Evolutionary conservation across 129 eudicot genomes (phyloP).

Genomic region (Apium graveolens): DNA sequence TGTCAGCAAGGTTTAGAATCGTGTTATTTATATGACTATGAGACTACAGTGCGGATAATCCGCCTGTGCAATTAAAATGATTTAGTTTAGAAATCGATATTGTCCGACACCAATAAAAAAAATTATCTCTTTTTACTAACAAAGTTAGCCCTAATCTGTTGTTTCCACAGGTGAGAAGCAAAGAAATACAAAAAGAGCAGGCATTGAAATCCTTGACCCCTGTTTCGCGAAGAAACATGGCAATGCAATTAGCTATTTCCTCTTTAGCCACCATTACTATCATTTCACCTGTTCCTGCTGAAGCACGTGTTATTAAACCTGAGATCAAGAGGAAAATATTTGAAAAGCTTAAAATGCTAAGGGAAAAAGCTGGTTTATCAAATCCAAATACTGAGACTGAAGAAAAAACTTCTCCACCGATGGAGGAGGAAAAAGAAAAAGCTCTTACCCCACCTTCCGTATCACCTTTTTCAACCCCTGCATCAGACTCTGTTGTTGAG

Average conservation of each 20-base stretch:
- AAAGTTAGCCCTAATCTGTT: not conserved
- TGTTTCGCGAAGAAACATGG: constrained; percentile 46
- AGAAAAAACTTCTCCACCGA: constrained; percentile 14
- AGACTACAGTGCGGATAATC: not conserved
- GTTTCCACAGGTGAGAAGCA: constrained; percentile 31
- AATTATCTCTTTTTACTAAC: not conserved
- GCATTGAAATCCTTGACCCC: constrained; percentile 12
- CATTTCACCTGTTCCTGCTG: constrained; percentile 39
- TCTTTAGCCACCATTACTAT: constrained; percentile 29
- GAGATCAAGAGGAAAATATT: constrained; percentile 45
- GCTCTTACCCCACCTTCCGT: constrained; percentile 18
- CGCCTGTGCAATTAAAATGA: not conserved
- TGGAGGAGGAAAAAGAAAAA: constrained; percentile 9
- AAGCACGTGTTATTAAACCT: constrained; percentile 41
- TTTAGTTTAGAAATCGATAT: not conserved
- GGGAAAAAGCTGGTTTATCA: constrained; percentile 48
- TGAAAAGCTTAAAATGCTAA: constrained; percentile 47
- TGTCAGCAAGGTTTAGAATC: not conserved
- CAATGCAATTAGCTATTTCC: constrained; percentile 35
- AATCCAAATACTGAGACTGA: constrained; percentile 33
- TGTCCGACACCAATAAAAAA: not conserved
- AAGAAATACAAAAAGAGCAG: constrained; percentile 25
- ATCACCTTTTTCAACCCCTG: constrained; percentile 13
- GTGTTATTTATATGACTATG: not conserved
- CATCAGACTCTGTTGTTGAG: constrained; percentile 8